Evolutionary conservation across 108 stramenopile species (phyloP).

Genomic region (Stephanodiscus triporus): DNA sequence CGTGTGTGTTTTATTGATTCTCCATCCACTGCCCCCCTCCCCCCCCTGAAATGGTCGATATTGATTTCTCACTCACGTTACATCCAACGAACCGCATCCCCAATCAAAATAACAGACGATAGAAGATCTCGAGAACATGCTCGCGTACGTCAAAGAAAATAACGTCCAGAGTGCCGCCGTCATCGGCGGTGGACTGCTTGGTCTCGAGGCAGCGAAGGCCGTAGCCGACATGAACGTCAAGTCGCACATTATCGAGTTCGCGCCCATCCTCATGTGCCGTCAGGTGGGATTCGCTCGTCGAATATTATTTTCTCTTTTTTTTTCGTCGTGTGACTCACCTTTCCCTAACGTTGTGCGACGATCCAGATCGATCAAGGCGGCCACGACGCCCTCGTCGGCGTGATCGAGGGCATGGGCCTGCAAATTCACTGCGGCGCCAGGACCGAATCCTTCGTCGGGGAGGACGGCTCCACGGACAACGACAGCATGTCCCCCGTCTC

Average conservation of each 20-base stretch:
- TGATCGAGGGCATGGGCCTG: slow-evolving; percentile 92
- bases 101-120: slow-evolving; percentile 55
- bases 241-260: slow-evolving; percentile 92
- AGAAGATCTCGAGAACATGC: slow-evolving; percentile 92
- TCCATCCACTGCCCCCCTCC: neutral
- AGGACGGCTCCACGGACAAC: slow-evolving; percentile 80
- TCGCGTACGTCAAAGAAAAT: slow-evolving; percentile 83
- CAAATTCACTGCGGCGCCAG: slow-evolving; percentile 91
- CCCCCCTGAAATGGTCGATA: too few species aligned
- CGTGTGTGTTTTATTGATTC: neutral
- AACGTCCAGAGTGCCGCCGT: slow-evolving; percentile 90
- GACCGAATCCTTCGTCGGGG: slow-evolving; percentile 85
- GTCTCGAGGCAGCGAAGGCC: slow-evolving; percentile 88
- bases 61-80: neutral
- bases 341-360: neutral
- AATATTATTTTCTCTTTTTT: too few species aligned
- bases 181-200: slow-evolving; percentile 92
- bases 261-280: slow-evolving; percentile 94
- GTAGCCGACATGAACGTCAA: slow-evolving; percentile 91
- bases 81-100: neutral
- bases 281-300: slow-evolving; percentile 32
- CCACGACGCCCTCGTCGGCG: slow-evolving; percentile 89
- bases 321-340: neutral
- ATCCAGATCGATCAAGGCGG: slow-evolving; percentile 86
- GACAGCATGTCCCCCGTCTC: slow-evolving; percentile 70